Evolutionary conservation across 73 alveolate genomes (phyloP), one percentile per base, ranked within the genome.

Genomic region (Paramecium caudatum): DNA sequence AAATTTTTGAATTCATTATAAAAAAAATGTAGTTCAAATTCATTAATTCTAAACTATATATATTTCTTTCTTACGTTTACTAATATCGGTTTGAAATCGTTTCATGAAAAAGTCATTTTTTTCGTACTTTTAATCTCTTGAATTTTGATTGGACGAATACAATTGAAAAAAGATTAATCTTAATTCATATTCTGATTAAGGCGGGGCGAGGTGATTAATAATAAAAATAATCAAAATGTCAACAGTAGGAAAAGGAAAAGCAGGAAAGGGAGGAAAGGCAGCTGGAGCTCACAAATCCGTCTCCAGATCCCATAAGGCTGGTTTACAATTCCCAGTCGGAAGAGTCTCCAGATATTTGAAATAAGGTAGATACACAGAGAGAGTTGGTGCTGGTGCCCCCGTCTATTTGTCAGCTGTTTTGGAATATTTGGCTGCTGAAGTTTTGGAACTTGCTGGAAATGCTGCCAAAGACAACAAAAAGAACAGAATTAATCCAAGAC

Each of bases 381-480:
- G 98, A 94, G 94, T 95, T 70, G 97, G 97, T 32, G 95, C 96
- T 45, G 98, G 98, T 9, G 97, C 98, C 46, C 98, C 98, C 50
- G 98, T 95, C 46, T 94, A 91, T 83, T 81, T 91, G 19, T 96
- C 98, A 46, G 98, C 97, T 50, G 96, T 91, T 78, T 82, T 93
- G 45, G 97, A 93, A 86, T 93, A 93, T 87, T 82, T 95, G 90
- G 94, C 96, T 70, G 98, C 97, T 90, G 98, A 95, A 82, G 96
- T 95, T n/a, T 91, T 95, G 39, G 98, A 95, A 81, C 90, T 93
- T 41, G 97, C 98, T 17, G 98, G 97, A 47, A 93, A 93, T 82
- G 98, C 97, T 39, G 97, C 97, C 61, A 93, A 92, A 90, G 98
- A 95, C 80, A 93, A 95, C 93, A 95, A 95, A 91, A 95, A 95